These are phyloP conservation scores for Talaromyces sp. DNA, from an alignment of 2,329 filamentous ascomycete genomes.

Conservation along the genomic window DNA sequence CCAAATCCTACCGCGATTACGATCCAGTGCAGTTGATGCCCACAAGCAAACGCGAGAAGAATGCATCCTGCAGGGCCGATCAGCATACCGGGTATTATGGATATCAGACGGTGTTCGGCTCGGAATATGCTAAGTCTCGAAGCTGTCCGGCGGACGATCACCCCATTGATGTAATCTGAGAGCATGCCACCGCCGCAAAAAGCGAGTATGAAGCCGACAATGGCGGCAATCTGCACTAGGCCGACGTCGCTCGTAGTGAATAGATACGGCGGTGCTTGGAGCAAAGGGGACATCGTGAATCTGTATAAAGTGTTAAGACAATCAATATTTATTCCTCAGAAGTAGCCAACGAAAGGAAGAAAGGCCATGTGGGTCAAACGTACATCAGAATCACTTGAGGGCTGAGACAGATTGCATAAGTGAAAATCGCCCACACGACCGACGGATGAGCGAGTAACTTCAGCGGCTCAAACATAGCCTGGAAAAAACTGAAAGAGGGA, in stretches of 20 bases:
- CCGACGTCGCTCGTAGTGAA: background rate
- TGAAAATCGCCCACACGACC: background rate
- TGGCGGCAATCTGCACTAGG: constrained; percentile 9
- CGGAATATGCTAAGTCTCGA: background rate
- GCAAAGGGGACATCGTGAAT: background rate
- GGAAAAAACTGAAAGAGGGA: background rate
- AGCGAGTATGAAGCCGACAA: constrained; percentile 7
- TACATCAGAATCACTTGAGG: constrained; percentile 9
- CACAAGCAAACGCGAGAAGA: constrained; percentile 5
- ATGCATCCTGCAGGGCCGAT: constrained; percentile 6
- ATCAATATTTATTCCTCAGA: background rate
- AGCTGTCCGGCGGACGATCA: background rate
- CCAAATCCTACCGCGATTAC: background rate
- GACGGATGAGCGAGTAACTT: background rate
- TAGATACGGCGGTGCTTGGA: constrained; percentile 1
- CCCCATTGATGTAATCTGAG: constrained; percentile 1
- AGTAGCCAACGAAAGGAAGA: background rate
- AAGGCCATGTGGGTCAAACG: background rate
- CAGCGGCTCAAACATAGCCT: background rate
- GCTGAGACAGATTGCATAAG: background rate
- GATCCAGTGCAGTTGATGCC: background rate
- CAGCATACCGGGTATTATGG: constrained; percentile 6
- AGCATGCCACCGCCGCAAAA: constrained; percentile 3
- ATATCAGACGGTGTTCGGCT: constrained; percentile 5
- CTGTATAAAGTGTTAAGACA: background rate